A percentile compares a stretch with the other conserved stretches of the same genome.
Conservation (phyloP, 139 green algal genomes). For the Closterium sp. region DNA sequence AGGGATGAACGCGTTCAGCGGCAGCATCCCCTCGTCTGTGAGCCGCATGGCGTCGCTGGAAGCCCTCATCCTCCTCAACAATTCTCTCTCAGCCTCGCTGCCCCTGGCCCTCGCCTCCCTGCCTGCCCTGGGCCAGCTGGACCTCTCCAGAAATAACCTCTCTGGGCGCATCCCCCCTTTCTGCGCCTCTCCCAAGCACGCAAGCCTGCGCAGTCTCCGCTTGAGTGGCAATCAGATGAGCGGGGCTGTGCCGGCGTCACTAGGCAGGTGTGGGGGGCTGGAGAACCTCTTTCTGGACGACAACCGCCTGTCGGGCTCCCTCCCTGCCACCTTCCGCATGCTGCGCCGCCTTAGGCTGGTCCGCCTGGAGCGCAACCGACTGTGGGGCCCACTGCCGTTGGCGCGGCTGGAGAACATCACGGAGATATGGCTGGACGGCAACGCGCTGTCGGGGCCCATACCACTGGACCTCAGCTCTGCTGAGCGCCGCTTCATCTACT, state of each 20-base stretch:
- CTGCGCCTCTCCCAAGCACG: background rate
- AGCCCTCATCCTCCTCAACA: background rate
- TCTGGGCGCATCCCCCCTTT: background rate
- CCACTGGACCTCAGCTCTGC: background rate
- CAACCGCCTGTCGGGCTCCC: conserved; percentile 7
- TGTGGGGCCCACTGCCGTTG: background rate
- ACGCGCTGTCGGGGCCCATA: background rate
- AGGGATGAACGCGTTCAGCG: background rate
- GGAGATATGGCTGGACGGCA: background rate
- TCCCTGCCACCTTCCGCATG: background rate
- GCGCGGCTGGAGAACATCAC: background rate
- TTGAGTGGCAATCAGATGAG: background rate
- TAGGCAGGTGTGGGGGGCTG: background rate
- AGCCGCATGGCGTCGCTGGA: background rate
- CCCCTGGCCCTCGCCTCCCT: background rate
- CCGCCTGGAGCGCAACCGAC: background rate
- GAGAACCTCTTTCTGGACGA: background rate
- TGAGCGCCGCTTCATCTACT: background rate
- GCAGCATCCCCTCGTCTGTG: background rate
- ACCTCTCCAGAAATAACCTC: conserved; percentile 8
- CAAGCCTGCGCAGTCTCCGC: background rate
- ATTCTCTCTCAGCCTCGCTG: background rate
- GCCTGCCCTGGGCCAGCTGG: background rate
- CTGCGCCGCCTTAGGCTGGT: background rate
- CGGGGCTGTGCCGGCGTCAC: background rate